Evolutionary conservation across 1,139 yeast species (phyloP).

Genomic region (Kodamaea fungicola): DNA sequence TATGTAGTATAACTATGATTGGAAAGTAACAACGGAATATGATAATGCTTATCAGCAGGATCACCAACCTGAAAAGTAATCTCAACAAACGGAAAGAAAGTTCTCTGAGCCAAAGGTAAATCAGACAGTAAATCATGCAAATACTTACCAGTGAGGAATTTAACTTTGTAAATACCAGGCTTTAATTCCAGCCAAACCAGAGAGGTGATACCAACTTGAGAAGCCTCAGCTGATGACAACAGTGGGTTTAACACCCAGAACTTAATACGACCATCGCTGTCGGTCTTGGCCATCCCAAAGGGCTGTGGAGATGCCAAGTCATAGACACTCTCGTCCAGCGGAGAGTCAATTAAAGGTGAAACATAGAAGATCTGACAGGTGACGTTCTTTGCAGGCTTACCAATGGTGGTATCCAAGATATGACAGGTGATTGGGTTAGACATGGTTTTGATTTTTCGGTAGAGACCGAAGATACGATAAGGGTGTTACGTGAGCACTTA

Average conservation of each 20-base stretch:
- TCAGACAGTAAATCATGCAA: conserved; percentile 31
- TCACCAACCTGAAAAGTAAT: conserved; percentile 62
- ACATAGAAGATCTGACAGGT: conserved; percentile 53
- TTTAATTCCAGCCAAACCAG: conserved; percentile 39
- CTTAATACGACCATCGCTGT: conserved; percentile 73
- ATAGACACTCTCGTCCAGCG: conserved; percentile 24
- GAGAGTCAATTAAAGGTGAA: conserved; percentile 23
- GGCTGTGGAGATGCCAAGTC: conserved; percentile 27
- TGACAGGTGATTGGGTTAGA: conserved; percentile 78
- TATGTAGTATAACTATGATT: conserved; percentile 87
- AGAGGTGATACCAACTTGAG: conserved; percentile 30
- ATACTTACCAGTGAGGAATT: conserved; percentile 72
- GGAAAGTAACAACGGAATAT: conserved; percentile 77
- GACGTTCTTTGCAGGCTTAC: conserved; percentile 73
- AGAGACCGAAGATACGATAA: background rate
- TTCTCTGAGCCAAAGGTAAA: conserved; percentile 22
- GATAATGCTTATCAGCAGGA: conserved; percentile 78
- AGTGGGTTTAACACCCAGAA: conserved; percentile 58
- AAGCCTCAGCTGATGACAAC: conserved; percentile 15
- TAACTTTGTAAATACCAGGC: conserved; percentile 69
- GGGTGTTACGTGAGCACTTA: background rate
- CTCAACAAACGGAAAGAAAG: conserved; percentile 84
- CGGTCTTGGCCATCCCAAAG: conserved; percentile 66
- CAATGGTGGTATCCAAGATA: conserved; percentile 77
- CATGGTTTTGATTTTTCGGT: conserved; percentile 12